Percentiles rank a stretch among this genome's conserved stretches.
Conservation (phyloP, 352 stramenopile species). For the Plasmopara halstedii region DNA sequence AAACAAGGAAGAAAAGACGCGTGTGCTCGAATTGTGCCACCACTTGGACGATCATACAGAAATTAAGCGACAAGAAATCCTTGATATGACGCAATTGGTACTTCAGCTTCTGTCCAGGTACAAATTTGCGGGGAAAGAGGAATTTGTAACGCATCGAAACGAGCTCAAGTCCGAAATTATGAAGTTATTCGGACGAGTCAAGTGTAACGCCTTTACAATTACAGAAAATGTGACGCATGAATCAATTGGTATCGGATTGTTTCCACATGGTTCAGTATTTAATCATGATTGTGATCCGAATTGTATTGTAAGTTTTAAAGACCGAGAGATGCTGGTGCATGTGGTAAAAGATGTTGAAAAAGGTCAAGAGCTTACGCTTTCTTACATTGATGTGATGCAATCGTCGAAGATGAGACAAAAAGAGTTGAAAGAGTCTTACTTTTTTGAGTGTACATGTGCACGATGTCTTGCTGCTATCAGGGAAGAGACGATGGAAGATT, state of each 20-base stretch:
- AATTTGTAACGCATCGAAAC: conserved; percentile 24
- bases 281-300: conserved; percentile 76
- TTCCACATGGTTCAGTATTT: conserved; percentile 49
- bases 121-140: conserved; percentile 20
- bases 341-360: conserved; percentile 30
- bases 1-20: conserved; percentile 3
- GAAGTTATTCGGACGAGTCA: conserved; percentile 57
- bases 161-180: conserved; percentile 28
- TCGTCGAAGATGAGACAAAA: conserved; percentile 25
- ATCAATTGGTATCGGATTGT: conserved; percentile 57
- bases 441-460: conserved; percentile 53
- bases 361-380: conserved; percentile 61
- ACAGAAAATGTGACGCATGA: conserved; percentile 35
- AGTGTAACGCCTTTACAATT: conserved; percentile 79
- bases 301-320: conserved; percentile 58
- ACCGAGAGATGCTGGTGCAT: conserved; percentile 37
- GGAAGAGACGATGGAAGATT: conserved; percentile 19
- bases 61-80: conserved; percentile 30
- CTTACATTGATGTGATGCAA: conserved; percentile 64
- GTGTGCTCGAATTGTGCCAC: conserved; percentile 34
- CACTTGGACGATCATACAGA: conserved; percentile 38
- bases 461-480: conserved; percentile 14
- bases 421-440: conserved; percentile 50
- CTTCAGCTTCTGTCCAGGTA: conserved; percentile 41
- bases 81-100: conserved; percentile 57